These are phyloP conservation scores for bread wheat (Triticum aestivum) DNA, from an alignment of 176 grass and related monocot species.

Conservation along the genomic window DNA sequence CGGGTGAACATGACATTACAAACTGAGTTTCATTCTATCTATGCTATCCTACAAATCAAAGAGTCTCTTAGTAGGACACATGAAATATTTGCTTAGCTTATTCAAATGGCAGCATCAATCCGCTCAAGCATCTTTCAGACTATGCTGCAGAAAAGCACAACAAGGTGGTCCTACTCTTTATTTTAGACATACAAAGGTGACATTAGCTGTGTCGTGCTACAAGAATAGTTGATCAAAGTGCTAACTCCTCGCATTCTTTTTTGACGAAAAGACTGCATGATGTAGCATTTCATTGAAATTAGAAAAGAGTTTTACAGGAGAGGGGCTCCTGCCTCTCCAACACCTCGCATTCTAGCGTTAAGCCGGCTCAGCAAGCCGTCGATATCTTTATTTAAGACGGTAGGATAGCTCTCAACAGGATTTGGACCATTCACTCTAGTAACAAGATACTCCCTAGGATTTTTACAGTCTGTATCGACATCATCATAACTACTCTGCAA, in stretches of 20 bases:
- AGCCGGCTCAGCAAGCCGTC: too few relatives aligned
- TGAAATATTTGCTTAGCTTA: background rate
- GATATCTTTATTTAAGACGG: background rate
- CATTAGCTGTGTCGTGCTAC: too few relatives aligned
- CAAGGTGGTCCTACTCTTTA: background rate
- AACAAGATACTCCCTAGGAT: background rate
- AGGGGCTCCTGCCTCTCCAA: too few relatives aligned
- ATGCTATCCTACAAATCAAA: too few relatives aligned
- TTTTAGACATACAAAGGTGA: background rate
- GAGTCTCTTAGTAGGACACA: background rate
- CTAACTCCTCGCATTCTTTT: too few relatives aligned
- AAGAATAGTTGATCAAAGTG: too few relatives aligned
- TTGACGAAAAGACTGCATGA: too few relatives aligned
- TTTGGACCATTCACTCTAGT: background rate
- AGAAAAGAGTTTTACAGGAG: too few relatives aligned
- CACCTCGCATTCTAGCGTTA: too few relatives aligned
- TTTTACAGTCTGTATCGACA: constrained; percentile 25
- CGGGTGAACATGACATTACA: too few relatives aligned
- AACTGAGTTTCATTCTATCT: too few relatives aligned
- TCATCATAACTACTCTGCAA: constrained; percentile 17
- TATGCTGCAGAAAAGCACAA: background rate
- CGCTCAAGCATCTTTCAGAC: constrained; percentile 5
- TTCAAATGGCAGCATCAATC: background rate
- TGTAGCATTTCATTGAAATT: too few relatives aligned
- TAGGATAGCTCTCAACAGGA: background rate